Percentiles rank a stretch among this genome's conserved stretches.
phyloP scores from a whole-genome alignment of 768 basidiomycete genomes.

The Tulasnella sp. region DNA sequence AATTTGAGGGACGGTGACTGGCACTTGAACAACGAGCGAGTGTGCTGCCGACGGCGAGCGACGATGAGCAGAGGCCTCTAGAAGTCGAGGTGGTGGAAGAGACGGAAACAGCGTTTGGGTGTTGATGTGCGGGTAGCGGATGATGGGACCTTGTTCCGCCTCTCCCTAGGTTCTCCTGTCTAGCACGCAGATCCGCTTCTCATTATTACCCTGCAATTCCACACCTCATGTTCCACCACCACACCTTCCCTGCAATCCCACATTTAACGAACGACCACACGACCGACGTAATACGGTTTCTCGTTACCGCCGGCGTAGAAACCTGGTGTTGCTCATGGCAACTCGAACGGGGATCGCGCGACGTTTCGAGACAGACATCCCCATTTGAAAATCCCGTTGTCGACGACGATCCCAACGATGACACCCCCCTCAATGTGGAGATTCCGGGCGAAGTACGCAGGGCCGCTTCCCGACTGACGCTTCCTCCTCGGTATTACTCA shows the following conservation, averaged over 20 bases:
- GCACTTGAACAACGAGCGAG: neutral
- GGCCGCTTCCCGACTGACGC: neutral
- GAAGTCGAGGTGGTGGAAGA: neutral
- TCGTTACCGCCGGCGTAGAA: neutral
- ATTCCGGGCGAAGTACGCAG: neutral
- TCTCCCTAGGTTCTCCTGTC: neutral
- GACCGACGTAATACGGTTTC: neutral
- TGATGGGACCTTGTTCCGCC: neutral
- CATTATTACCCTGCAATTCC: neutral
- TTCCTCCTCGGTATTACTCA: neutral
- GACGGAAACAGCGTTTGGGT: neutral
- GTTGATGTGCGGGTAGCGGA: neutral
- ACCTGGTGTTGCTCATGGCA: neutral
- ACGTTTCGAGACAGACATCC: neutral
- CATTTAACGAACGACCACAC: neutral
- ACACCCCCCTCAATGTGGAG: neutral
- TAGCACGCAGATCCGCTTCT: neutral
- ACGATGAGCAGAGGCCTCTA: neutral
- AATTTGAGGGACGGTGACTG: neutral
- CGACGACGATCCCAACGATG: neutral
- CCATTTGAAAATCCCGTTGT: neutral
- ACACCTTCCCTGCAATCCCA: neutral
- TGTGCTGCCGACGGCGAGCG: neutral
- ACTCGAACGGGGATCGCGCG: neutral
- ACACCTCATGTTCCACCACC: neutral